Conservation (phyloP, 805 yeast genomes). For the Starmerella roubikii region DNA sequence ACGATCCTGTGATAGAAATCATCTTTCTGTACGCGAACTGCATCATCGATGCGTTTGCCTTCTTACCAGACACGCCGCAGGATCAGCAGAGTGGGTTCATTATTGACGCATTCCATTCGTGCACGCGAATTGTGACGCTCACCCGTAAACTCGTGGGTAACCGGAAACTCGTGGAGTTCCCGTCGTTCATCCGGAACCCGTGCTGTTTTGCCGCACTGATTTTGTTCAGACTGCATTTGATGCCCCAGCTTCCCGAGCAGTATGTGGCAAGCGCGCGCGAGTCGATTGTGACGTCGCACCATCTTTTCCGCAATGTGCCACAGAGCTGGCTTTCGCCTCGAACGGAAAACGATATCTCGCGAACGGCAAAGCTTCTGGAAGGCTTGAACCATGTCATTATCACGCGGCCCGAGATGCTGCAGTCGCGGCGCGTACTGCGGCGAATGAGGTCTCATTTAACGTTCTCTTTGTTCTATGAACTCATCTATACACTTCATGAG, state of each 20-base stretch:
- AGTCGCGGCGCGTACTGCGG: constrained; percentile 62
- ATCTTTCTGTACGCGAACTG: constrained; percentile 65
- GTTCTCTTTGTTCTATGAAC: constrained; percentile 78
- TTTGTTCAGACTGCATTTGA: constrained; percentile 66
- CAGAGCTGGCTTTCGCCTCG: constrained; percentile 68
- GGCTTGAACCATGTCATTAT: constrained; percentile 75
- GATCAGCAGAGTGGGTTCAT: constrained; percentile 80
- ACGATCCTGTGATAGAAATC: constrained; percentile 54
- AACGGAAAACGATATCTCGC: constrained; percentile 75
- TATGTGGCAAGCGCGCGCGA: constrained; percentile 83
- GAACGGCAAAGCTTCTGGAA: constrained; percentile 84
- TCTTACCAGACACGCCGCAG: constrained; percentile 61
- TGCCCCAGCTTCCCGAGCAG: constrained; percentile 53
- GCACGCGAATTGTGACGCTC: constrained; percentile 70
- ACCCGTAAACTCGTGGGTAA: constrained; percentile 57
- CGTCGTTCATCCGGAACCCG: constrained; percentile 77
- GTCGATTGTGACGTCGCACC: constrained; percentile 82
- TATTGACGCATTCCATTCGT: constrained; percentile 62
- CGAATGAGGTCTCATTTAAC: constrained; percentile 87
- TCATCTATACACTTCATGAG: constrained; percentile 90
- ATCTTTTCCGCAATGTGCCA: constrained; percentile 72
- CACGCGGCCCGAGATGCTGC: constrained; percentile 73
- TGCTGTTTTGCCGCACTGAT: constrained; percentile 63
- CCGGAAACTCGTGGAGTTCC: constrained; percentile 64
- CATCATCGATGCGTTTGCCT: constrained; percentile 79